These are phyloP conservation scores for Jamesozyma rosinii DNA, from an alignment of 805 yeast species.

Conservation along the genomic window DNA sequence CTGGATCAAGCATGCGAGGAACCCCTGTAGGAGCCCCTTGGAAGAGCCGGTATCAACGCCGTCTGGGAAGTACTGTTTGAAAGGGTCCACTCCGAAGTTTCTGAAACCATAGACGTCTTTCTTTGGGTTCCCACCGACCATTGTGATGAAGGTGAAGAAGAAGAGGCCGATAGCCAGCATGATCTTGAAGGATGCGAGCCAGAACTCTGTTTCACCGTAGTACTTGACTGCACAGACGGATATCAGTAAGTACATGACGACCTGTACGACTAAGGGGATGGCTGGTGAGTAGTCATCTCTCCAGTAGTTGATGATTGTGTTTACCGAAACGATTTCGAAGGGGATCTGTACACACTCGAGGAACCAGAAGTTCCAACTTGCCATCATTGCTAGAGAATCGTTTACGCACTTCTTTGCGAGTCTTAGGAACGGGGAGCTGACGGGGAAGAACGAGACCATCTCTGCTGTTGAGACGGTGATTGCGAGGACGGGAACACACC, in stretches of 20 bases:
- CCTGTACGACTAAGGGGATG: conserved; percentile 56
- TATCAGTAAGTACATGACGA: conserved; percentile 51
- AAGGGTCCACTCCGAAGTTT: conserved; percentile 46
- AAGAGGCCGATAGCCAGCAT: conserved; percentile 67
- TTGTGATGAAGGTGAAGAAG: conserved; percentile 65
- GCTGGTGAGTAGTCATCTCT: conserved; percentile 66
- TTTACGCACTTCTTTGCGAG: conserved; percentile 70
- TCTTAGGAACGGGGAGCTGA: conserved; percentile 67
- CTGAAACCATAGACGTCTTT: conserved; percentile 55
- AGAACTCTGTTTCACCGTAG: conserved; percentile 79
- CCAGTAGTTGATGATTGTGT: conserved; percentile 75
- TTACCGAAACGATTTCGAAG: conserved; percentile 73
- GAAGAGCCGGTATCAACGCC: conserved; percentile 32
- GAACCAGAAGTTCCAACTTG: conserved; percentile 75
- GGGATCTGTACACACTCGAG: conserved; percentile 72
- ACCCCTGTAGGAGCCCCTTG: conserved; percentile 62
- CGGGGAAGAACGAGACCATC: conserved; percentile 67
- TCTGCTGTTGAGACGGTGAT: conserved; percentile 70
- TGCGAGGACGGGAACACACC: conserved; percentile 62
- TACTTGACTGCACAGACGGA: conserved; percentile 64
- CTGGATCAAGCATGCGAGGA: conserved; percentile 54
- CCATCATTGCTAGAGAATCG: conserved; percentile 62
- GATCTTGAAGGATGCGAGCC: conserved; percentile 66
- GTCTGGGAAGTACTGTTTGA: conserved; percentile 44
- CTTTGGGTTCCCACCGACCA: conserved; percentile 81